phyloP scores from a whole-genome alignment of 129 eudicot species.

The Dittrichia graveolens region DNA sequence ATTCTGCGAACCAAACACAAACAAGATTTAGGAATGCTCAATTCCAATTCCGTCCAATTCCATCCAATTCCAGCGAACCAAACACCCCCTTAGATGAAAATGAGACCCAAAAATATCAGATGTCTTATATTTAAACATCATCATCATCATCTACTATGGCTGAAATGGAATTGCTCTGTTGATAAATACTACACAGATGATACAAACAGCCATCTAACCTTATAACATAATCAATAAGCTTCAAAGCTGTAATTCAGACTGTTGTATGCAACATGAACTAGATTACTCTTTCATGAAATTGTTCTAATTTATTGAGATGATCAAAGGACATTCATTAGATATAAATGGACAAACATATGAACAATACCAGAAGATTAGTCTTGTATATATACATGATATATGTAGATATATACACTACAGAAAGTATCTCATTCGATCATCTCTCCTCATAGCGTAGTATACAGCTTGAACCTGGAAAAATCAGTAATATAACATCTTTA shows the following conservation, averaged over 20 bases:
- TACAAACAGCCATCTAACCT: too few relatives aligned
- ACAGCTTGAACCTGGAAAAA: constrained; percentile 92
- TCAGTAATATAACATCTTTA: neutral
- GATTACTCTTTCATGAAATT: neutral
- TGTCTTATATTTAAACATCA: too few relatives aligned
- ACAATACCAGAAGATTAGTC: constrained; percentile 16
- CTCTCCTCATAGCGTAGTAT: constrained; percentile 93
- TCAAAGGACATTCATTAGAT: constrained; percentile 8
- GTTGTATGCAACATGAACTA: neutral
- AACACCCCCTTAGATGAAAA: too few relatives aligned
- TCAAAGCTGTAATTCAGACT: neutral
- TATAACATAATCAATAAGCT: too few relatives aligned
- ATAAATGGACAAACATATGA: constrained; percentile 16
- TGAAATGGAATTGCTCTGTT: too few relatives aligned
- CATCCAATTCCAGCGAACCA: too few relatives aligned
- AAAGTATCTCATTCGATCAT: constrained; percentile 89
- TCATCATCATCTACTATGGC: too few relatives aligned
- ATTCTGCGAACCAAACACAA: too few relatives aligned
- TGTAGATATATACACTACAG: constrained; percentile 35
- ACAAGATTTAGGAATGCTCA: too few relatives aligned
- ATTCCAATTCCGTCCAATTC: too few relatives aligned
- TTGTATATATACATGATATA: constrained; percentile 14
- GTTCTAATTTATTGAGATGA: neutral
- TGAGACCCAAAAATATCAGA: too few relatives aligned
- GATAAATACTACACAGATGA: too few relatives aligned